Evolutionary conservation across 2,329 filamentous ascomycete genomes (phyloP).

Genomic region (Kalaharituber pfeilii): DNA sequence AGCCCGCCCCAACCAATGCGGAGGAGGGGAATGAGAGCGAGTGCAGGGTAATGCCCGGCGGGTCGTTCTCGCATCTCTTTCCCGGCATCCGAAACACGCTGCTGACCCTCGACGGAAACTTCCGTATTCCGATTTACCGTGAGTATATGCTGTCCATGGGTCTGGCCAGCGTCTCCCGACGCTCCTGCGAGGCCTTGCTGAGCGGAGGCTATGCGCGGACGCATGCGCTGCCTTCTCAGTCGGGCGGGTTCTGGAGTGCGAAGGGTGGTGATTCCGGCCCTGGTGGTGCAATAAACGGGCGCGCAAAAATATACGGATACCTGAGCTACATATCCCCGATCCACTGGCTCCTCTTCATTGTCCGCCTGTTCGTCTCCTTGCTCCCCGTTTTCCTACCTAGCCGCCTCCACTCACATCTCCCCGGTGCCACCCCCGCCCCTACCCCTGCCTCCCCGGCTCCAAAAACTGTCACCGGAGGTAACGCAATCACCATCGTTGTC

Average conservation of each 20-base stretch:
- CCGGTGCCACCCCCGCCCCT: background rate
- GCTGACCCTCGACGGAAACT: conserved; percentile 88
- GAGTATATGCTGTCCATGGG: conserved; percentile 88
- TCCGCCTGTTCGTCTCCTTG: background rate
- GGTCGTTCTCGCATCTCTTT: conserved; percentile 42
- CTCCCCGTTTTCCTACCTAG: background rate
- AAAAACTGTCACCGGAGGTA: conserved; percentile 35
- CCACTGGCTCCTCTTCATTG: background rate
- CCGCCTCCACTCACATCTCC: conserved; percentile 11
- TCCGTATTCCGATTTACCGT: conserved; percentile 79
- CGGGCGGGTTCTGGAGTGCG: background rate
- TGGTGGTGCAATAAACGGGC: too few species aligned
- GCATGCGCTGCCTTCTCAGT: background rate
- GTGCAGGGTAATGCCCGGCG: background rate
- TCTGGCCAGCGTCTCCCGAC: conserved; percentile 71
- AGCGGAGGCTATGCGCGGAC: conserved; percentile 36
- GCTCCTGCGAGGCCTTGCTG: conserved; percentile 78
- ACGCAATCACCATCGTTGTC: conserved; percentile 90
- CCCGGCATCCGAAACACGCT: conserved; percentile 90
- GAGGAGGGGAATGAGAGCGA: background rate
- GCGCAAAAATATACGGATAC: too few species aligned
- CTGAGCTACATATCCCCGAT: background rate
- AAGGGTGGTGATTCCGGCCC: background rate
- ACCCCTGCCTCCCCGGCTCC: conserved; percentile 12
- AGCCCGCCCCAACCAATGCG: background rate